A percentile compares a stretch with the other conserved stretches of the same genome.
phyloP scores from a whole-genome alignment of 1,284 basidiomycete genomes.

The Ustilago trichophora region DNA sequence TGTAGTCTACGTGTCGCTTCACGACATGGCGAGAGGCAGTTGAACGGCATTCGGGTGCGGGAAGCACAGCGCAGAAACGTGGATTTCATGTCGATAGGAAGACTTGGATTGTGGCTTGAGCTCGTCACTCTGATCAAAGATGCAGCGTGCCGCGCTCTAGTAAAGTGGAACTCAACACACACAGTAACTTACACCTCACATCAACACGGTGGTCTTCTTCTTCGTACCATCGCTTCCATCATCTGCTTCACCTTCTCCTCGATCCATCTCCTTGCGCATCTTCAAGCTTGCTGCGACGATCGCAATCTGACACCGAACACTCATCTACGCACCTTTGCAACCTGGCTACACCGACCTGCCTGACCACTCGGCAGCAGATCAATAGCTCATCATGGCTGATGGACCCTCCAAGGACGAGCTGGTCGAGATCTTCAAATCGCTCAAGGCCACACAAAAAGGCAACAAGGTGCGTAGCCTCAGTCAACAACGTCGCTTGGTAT shows the following conservation, averaged over 20 bases:
- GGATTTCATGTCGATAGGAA: background rate
- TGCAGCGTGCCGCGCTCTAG: background rate
- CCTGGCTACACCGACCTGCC: too few relatives aligned
- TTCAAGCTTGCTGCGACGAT: too few relatives aligned
- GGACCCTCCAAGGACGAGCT: constrained; percentile 63
- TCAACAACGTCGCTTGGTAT: background rate
- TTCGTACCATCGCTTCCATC: background rate
- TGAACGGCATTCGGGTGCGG: too few relatives aligned
- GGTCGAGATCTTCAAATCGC: constrained; percentile 65
- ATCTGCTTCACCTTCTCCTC: too few relatives aligned
- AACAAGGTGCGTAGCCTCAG: constrained; percentile 52
- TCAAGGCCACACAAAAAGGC: constrained; percentile 56
- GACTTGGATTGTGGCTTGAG: background rate
- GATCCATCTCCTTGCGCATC: too few relatives aligned
- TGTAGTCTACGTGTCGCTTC: background rate
- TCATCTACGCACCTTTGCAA: too few relatives aligned
- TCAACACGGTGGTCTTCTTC: background rate
- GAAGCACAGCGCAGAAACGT: too few relatives aligned
- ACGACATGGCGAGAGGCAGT: background rate
- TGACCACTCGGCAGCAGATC: background rate
- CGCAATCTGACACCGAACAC: too few relatives aligned
- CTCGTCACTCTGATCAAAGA: too few relatives aligned
- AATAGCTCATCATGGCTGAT: constrained; percentile 43
- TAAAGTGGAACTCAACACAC: constrained; percentile 11
- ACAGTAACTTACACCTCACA: background rate